Percentiles rank a stretch among this genome's conserved stretches.
Evolutionary conservation across 345 rosid species (phyloP).

Genomic region (Lumnitzera racemosa): DNA sequence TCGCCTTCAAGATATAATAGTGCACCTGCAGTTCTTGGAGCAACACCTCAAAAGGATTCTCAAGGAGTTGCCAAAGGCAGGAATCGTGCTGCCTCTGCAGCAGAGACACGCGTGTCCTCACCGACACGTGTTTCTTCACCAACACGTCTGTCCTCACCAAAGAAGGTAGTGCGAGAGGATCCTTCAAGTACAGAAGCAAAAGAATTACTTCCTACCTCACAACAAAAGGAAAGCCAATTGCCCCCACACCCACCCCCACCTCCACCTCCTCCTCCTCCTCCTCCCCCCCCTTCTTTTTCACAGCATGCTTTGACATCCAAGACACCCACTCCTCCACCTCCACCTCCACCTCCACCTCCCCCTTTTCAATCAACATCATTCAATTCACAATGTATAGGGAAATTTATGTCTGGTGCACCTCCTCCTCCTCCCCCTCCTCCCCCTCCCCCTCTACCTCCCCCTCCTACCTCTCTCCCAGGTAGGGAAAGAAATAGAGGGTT

Average conservation of each 20-base stretch:
- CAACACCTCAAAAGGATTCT: slow-evolving; percentile 46
- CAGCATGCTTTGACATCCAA: no score
- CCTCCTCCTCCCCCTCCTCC: slow-evolving; percentile 18
- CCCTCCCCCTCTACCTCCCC: slow-evolving; percentile 43
- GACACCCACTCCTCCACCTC: slow-evolving; percentile 10
- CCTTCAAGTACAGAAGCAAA: slow-evolving; percentile 21
- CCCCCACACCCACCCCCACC: slow-evolving; percentile 19
- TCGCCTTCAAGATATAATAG: slow-evolving; percentile 72
- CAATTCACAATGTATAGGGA: slow-evolving; percentile 17
- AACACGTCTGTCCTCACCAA: no score
- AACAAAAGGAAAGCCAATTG: slow-evolving; percentile 21
- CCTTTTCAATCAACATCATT: not conserved
- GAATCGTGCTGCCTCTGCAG: slow-evolving; percentile 24
- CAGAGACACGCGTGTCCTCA: slow-evolving; percentile 31
- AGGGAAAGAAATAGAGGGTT: slow-evolving; percentile 23
- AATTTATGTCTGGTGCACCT: slow-evolving; percentile 10
- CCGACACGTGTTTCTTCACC: no score
- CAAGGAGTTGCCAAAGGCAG: slow-evolving; percentile 23
- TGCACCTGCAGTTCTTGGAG: slow-evolving; percentile 67
- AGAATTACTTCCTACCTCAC: slow-evolving; percentile 7
- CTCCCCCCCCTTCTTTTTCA: no score
- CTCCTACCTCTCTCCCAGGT: slow-evolving; percentile 27
- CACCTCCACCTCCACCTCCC: slow-evolving; percentile 21
- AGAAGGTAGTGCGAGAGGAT: slow-evolving; percentile 9
- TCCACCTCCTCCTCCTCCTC: slow-evolving; percentile 21